Evolutionary conservation across 2,329 filamentous ascomycete genomes (phyloP).

Genomic region (Arthrobotrys conoides): DNA sequence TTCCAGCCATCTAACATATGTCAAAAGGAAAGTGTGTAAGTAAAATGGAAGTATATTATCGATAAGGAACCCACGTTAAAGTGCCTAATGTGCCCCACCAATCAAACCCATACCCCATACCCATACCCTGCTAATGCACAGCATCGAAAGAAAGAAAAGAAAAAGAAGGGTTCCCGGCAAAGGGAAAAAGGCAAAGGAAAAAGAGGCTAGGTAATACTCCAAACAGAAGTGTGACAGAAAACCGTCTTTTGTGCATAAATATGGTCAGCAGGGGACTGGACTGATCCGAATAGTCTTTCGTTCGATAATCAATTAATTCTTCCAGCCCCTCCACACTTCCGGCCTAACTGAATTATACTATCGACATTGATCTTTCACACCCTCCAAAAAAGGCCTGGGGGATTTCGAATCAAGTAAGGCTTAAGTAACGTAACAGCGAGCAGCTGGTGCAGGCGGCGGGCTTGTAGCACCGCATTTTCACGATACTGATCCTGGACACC

Average conservation of each 20-base stretch:
- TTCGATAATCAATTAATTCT: not conserved
- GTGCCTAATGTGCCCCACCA: slow-evolving; percentile 18
- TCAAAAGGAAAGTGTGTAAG: not conserved
- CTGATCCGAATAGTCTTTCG: not conserved
- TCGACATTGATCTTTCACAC: slow-evolving; percentile 25
- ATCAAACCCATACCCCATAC: slow-evolving; percentile 4
- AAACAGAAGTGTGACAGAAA: slow-evolving; percentile 27
- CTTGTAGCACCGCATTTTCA: slow-evolving; percentile 2
- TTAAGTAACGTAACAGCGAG: slow-evolving; percentile 1
- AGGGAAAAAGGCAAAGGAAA: too few relatives aligned
- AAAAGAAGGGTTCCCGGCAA: too few relatives aligned
- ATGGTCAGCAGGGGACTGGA: slow-evolving; percentile 19
- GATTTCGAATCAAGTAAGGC: slow-evolving; percentile 21
- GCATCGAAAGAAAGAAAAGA: not conserved
- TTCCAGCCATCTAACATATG: slow-evolving; percentile 7
- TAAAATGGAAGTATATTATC: not conserved
- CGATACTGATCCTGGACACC: slow-evolving; percentile 25
- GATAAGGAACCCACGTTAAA: slow-evolving; percentile 15
- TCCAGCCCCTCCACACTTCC: not conserved
- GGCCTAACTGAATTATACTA: slow-evolving; percentile 4
- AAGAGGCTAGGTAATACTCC: not conserved
- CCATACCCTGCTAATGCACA: slow-evolving; percentile 4
- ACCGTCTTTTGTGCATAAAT: slow-evolving; percentile 32
- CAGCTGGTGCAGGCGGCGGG: not conserved
- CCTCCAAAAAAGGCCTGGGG: not conserved